These are phyloP conservation scores for Ampelocalamus luodianensis DNA, from an alignment of 176 grass and related monocot genomes.

Conservation along the genomic window DNA sequence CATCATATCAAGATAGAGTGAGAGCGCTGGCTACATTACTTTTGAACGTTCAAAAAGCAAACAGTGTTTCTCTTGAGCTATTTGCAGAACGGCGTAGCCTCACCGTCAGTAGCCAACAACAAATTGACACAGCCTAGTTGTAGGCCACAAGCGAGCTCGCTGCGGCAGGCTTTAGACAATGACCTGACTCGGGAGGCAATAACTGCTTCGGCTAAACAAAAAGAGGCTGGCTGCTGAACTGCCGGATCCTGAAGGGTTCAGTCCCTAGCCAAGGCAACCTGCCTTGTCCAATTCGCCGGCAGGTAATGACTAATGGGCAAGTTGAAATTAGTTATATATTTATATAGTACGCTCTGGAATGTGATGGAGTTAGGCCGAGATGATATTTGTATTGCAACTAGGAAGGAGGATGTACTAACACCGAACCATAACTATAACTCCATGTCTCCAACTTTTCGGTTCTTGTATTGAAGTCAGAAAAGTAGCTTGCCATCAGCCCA, in stretches of 20 bases:
- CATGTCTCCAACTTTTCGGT: constrained; percentile 34
- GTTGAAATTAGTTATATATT: constrained; percentile 3
- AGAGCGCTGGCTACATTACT: not conserved
- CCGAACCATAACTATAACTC: constrained; percentile 11
- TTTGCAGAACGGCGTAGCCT: constrained; percentile 17
- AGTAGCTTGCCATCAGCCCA: constrained; percentile 45
- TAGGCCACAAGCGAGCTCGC: constrained; percentile 3
- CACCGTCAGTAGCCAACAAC: constrained; percentile 23
- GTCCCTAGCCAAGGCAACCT: constrained; percentile 22
- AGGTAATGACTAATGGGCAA: constrained; percentile 30
- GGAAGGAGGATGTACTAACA: constrained; percentile 2
- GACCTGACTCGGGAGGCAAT: constrained; percentile 35
- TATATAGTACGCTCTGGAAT: not conserved
- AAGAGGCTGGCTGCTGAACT: constrained; percentile 44
- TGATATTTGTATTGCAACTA: constrained; percentile 34
- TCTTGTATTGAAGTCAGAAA: constrained; percentile 13
- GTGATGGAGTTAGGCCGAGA: constrained; percentile 39
- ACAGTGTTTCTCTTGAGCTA: not conserved
- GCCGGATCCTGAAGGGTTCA: constrained; percentile 36
- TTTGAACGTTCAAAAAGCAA: constrained; percentile 19
- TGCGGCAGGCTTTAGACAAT: constrained; percentile 25
- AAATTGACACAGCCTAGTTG: not conserved
- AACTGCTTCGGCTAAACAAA: constrained; percentile 38
- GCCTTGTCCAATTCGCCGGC: constrained; percentile 40
- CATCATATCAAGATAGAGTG: not conserved